Conservation (phyloP, 75 land plant genomes). For the Cunninghamia lanceolata region DNA sequence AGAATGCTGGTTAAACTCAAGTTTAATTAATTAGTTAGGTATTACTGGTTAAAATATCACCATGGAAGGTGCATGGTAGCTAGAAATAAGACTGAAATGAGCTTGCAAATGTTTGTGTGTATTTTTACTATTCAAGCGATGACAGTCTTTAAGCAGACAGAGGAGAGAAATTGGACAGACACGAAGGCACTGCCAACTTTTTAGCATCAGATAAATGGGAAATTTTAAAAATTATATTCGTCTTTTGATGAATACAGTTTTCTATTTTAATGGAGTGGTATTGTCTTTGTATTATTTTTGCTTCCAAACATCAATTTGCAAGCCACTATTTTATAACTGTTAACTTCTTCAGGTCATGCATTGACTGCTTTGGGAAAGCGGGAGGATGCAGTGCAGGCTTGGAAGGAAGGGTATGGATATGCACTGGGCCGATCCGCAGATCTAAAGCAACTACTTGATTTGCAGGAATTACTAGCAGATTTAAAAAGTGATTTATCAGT, state of each 20-base stretch:
- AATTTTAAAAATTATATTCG: neutral
- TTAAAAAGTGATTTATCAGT: conserved; percentile 23
- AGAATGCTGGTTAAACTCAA: too few relatives aligned
- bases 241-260: neutral
- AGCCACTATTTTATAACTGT: neutral
- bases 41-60: neutral
- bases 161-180: neutral
- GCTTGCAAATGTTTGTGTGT: neutral
- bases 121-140: neutral
- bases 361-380: conserved; percentile 67
- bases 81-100: neutral
- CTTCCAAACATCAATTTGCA: neutral
- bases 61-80: neutral
- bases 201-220: neutral
- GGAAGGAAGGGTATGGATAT: conserved; percentile 67
- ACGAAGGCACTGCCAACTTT: neutral
- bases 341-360: conserved; percentile 63
- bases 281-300: neutral
- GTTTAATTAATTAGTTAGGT: neutral
- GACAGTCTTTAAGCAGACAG: neutral
- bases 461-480: conserved; percentile 54
- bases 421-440: conserved; percentile 62
- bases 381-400: conserved; percentile 67
- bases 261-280: neutral
- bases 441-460: conserved; percentile 68